phyloP scores from a whole-genome alignment of 169 alveolate genomes.

The Theileria annulata region DNA sequence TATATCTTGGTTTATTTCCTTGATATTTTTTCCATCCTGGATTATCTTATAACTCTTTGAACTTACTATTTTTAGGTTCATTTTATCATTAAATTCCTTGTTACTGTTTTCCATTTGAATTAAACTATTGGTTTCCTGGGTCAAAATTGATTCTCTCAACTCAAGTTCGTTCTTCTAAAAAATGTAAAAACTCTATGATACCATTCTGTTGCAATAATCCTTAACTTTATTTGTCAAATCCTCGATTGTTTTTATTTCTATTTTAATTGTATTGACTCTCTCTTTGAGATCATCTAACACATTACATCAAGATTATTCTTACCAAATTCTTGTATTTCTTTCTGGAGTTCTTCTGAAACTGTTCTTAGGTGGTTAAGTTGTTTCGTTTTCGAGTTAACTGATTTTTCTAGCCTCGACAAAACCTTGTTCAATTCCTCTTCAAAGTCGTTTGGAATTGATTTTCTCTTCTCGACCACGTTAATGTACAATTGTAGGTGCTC shows the following conservation, averaged over 20 bases:
- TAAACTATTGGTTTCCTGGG: constrained; percentile 25
- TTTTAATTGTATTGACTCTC: constrained; percentile 24
- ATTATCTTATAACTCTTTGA: neutral
- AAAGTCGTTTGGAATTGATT: constrained; percentile 35
- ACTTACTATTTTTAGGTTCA: constrained; percentile 13
- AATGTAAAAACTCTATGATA: neutral
- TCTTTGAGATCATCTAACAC: constrained; percentile 33
- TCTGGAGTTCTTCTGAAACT: constrained; percentile 38
- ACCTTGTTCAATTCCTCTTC: constrained; percentile 9
- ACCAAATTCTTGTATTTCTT: constrained; percentile 43
- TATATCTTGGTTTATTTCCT: neutral
- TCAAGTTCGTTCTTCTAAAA: constrained; percentile 34
- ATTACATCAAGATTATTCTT: neutral
- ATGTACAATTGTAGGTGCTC: constrained; percentile 46
- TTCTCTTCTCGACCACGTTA: constrained; percentile 43
- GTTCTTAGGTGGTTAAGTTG: constrained; percentile 34
- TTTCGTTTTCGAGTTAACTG: constrained; percentile 34
- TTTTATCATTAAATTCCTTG: constrained; percentile 33
- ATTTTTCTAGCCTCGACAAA: constrained; percentile 8
- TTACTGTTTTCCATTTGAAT: constrained; percentile 35
- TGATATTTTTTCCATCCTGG: constrained; percentile 6
- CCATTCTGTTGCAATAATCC: constrained; percentile 28
- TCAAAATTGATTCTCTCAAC: constrained; percentile 12
- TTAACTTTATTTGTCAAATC: constrained; percentile 21
- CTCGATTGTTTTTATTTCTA: constrained; percentile 39